Conservation (phyloP, 2,329 filamentous ascomycete genomes). For the Sclerotinia minor region DNA sequence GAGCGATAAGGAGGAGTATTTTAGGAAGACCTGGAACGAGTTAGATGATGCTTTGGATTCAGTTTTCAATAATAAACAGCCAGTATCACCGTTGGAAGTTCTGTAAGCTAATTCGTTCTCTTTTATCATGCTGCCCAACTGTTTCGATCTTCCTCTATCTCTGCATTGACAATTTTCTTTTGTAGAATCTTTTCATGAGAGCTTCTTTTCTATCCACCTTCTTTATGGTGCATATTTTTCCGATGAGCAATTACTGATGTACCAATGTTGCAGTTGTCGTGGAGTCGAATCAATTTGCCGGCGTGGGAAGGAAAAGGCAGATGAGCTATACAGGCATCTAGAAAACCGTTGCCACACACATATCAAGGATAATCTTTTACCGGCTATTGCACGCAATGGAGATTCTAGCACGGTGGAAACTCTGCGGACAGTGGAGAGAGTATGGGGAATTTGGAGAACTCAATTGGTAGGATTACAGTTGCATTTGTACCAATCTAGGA, state of each 20-base stretch:
- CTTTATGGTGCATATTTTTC: not conserved
- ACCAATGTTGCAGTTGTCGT: slow-evolving; percentile 55
- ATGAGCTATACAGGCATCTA: slow-evolving; percentile 66
- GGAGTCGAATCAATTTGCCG: slow-evolving; percentile 91
- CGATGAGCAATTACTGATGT: not conserved
- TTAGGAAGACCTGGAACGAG: slow-evolving; percentile 71
- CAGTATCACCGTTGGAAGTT: slow-evolving; percentile 77
- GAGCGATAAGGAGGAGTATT: slow-evolving; percentile 72
- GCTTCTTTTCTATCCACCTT: not conserved
- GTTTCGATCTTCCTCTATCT: not conserved
- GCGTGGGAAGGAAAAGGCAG: slow-evolving; percentile 61
- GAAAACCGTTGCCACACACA: slow-evolving; percentile 66
- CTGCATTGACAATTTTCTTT: not conserved
- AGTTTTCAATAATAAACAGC: slow-evolving; percentile 66
- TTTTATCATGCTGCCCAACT: not conserved
- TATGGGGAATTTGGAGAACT: slow-evolving; percentile 77
- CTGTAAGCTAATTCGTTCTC: slow-evolving; percentile 45
- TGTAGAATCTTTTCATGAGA: not conserved
- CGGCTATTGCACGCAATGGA: slow-evolving; percentile 51
- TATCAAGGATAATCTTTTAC: slow-evolving; percentile 61
- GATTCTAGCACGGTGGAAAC: slow-evolving; percentile 61
- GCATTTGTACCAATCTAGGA: not conserved
- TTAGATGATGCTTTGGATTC: slow-evolving; percentile 70
- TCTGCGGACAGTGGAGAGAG: slow-evolving; percentile 54
- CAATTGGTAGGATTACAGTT: slow-evolving; percentile 62